Base-by-base conservation (phyloP, 169 alveolate genomes). In the Perkinsus olseni region DNA sequence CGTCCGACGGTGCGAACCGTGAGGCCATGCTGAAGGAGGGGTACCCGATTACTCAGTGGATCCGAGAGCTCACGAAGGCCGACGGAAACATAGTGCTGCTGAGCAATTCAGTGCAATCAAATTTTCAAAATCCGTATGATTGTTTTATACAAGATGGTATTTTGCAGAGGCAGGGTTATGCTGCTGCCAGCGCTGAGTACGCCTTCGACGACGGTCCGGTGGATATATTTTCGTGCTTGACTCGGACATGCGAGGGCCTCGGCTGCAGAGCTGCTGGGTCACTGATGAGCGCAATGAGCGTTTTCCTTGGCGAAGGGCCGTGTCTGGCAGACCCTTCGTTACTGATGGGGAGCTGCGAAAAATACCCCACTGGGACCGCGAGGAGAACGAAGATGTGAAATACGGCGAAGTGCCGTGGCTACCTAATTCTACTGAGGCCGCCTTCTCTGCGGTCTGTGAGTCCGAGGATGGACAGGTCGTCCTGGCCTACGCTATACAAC, bases 371-470 rank as follows among this genome's bases (percentile, higher is more conserved):
- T 62, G 82, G 82, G 82, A 62, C 34, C 82, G 31, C 37, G 82
- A 62, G 37, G 34, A 62, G 36, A 24, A 24, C 82, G 82, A 62
- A 21, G 82, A 62, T 3, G 8, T 62, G 1, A 62, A 62, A 62
- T 62, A 62, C 82, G 82, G 82, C 31, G 82, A 62, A 62, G 82
- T 62, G 82, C 82, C 82, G 82, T 62, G 82, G 82, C 34, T 62
- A 28, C 82, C 82, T 24, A 62, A 24, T 24, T 13, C 36, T 4
- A 62, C 82, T 28, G 82, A 62, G 17, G 82, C 82, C 1, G 82
- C 82, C 34, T 62, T 62, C 82, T 62, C 82, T 62, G 82, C 82
- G 17, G 82, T 62, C 36, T 62, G 82, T 24, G 82, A 62, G 17
- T 13, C 36, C 1, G 36, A 3, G 8, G 82, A 62, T 62, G 82